These are phyloP conservation scores for Ceratocystis huliohia DNA, from an alignment of 2,329 filamentous ascomycete genomes.

Conservation along the genomic window DNA sequence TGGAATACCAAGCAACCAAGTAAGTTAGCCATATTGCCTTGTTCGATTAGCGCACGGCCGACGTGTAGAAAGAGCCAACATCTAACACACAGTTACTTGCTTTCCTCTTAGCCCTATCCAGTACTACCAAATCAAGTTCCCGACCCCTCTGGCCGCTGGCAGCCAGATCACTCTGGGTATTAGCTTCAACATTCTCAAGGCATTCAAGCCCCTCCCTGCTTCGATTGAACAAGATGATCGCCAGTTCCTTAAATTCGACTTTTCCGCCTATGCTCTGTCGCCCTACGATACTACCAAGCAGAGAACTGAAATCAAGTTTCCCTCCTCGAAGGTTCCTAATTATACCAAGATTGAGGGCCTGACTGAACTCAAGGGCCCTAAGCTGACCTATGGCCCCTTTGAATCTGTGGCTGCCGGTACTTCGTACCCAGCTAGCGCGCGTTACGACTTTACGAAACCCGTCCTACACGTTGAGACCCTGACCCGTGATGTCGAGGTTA, in stretches of 20 bases:
- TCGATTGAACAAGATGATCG: constrained; percentile 70
- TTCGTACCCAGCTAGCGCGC: constrained; percentile 57
- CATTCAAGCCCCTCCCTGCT: constrained; percentile 69
- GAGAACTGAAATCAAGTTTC: constrained; percentile 92
- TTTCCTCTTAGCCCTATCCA: constrained; percentile 46
- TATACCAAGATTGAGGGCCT: constrained; percentile 63
- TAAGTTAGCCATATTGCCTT: constrained; percentile 27
- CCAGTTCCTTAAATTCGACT: constrained; percentile 76
- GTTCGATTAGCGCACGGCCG: neutral
- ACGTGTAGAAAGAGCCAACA: neutral
- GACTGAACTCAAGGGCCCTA: constrained; percentile 71
- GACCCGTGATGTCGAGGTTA: constrained; percentile 87
- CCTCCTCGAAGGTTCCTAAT: constrained; percentile 64
- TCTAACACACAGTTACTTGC: constrained; percentile 22
- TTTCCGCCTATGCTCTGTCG: constrained; percentile 73
- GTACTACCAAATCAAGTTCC: constrained; percentile 75
- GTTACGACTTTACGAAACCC: constrained; percentile 93
- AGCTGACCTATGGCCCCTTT: constrained; percentile 84
- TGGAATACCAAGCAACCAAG: constrained; percentile 51
- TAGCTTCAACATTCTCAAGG: constrained; percentile 65
- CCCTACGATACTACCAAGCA: constrained; percentile 81
- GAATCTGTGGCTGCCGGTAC: constrained; percentile 68
- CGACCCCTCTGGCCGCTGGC: constrained; percentile 60
- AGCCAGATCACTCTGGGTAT: constrained; percentile 78
- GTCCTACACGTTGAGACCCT: constrained; percentile 65